Evolutionary conservation across 1,284 basidiomycete genomes (phyloP).

Genomic region (Leccinum solheimii): DNA sequence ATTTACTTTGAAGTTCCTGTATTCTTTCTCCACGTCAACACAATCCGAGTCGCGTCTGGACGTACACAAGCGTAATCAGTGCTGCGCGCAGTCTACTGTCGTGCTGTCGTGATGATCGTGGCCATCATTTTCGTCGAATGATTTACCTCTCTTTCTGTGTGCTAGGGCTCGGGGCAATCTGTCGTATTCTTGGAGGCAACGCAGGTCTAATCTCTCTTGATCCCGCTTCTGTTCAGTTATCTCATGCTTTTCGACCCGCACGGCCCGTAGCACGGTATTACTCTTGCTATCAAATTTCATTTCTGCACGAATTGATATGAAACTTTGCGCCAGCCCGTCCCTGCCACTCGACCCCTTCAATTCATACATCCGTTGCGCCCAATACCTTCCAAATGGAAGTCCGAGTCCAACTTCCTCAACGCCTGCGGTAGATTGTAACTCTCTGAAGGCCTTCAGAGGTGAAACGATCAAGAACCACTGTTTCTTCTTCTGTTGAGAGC

Average conservation of each 20-base stretch:
- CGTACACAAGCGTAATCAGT: background rate
- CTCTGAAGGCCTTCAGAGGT: background rate
- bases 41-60: background rate
- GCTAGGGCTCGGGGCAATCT: background rate
- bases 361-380: background rate
- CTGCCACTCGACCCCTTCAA: background rate
- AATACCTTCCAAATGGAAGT: conserved; percentile 12
- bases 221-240: background rate
- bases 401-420: background rate
- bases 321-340: background rate
- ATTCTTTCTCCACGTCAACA: conserved; percentile 7
- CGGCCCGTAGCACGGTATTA: background rate
- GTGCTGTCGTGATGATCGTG: background rate
- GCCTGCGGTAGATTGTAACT: background rate
- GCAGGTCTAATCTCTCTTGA: conserved; percentile 1
- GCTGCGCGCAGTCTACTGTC: background rate
- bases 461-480: background rate
- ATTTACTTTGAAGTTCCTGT: background rate
- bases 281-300: background rate
- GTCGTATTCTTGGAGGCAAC: background rate
- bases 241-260: background rate
- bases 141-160: background rate
- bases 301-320: background rate
- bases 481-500: background rate
- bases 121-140: background rate